Evolutionary conservation across 495 filamentous ascomycete species (phyloP), one percentile per base, ranked within the genome.

Genomic region (Cladorrhinum samala): DNA sequence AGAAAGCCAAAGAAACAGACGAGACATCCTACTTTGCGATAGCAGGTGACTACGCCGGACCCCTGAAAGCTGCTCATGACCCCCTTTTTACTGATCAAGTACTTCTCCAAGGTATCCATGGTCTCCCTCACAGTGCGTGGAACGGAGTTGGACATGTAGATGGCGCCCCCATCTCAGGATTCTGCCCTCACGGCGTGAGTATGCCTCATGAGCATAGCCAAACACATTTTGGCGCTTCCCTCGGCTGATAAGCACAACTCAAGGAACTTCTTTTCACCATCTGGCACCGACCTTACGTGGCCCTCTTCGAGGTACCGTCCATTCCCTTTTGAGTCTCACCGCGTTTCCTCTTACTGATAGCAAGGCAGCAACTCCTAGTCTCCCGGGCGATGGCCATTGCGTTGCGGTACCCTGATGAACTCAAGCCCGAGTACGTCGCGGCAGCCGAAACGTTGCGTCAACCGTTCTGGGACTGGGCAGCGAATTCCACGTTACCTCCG

Each of bases 171-270:
- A 42, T 55, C 11, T 55, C 55, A 9, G 77, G 77, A 1, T 81
- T 76, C 50, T 81, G 79, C 56, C 72, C 72, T 40, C 75, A 77
- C 40, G 61, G 64, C 36, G 74, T 75, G 59, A 43, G 63, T 65
- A 20, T 54, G 66, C 59, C 54, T 55, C 49, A 52, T 58, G 50
- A n/a, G n/a, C n/a, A n/a, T n/a, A n/a, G n/a, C n/a, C n/a, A n/a
- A n/a, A n/a, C 42, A 27, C 36, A 41, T 36, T 46, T 57, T 41
- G 2, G 0, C 18, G 39, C 21, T 17, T 17, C 42, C 30, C 38
- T 19, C 24, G 44, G 33, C 16, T 41, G 42, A 40, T 42, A 25
- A 41, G 45, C 2, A 8, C 21, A 7, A 16, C 11, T 51, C 46
- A 55, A 64, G 70, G 68, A 71, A 53, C 56, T 66, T 23, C 56